These are phyloP conservation scores for Vigna angularis DNA, from an alignment of 306 rosid genomes.

Conservation along the genomic window DNA sequence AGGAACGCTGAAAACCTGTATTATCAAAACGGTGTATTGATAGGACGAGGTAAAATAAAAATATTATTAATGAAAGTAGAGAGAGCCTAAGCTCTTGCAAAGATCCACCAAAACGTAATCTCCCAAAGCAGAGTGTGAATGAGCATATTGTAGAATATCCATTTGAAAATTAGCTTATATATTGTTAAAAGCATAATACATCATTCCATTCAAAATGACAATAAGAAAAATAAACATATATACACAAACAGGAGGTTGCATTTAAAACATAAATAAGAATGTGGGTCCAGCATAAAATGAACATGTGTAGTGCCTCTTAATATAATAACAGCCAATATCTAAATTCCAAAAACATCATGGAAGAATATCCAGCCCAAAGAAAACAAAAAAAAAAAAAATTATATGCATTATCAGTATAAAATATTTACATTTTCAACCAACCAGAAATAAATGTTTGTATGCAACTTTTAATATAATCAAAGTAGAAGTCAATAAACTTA, in stretches of 20 bases:
- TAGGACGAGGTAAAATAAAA: neutral
- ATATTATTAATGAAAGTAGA: neutral
- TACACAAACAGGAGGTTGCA: neutral
- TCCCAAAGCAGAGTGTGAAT: neutral
- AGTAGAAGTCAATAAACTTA: neutral
- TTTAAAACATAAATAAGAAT: neutral
- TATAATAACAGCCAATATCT: neutral
- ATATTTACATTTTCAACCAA: neutral
- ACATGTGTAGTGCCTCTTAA: neutral
- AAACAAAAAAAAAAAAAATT: neutral
- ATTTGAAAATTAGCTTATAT: neutral
- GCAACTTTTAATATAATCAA: no score
- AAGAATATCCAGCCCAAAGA: conserved; percentile 14
- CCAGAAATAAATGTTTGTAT: neutral
- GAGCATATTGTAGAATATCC: neutral
- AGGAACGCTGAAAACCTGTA: neutral
- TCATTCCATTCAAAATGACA: neutral
- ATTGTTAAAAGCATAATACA: no score
- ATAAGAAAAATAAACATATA: neutral
- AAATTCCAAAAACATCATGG: neutral
- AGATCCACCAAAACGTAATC: neutral
- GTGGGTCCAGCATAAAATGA: neutral
- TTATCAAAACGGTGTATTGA: neutral
- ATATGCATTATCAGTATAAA: no score
- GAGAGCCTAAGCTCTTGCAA: neutral